A percentile compares a stretch with the other conserved stretches of the same genome.
Conservation (phyloP, 257 asterid genomes). For the Nicotiana benthamiana region DNA sequence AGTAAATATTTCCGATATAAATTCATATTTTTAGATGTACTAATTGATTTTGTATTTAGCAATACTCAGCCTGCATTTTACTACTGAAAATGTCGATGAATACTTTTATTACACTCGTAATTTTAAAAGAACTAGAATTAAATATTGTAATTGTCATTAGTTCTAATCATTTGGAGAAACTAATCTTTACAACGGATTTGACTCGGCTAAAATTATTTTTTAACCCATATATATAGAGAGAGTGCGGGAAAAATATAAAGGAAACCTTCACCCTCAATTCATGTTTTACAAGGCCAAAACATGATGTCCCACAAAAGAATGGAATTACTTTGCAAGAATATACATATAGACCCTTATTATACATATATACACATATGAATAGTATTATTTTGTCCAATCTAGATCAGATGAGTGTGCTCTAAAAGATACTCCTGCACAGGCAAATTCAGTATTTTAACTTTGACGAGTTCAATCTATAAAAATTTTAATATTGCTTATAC, state of each 20-base stretch:
- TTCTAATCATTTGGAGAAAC: neutral
- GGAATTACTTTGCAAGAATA: neutral
- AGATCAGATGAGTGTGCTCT: neutral
- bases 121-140: too few species aligned
- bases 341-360: neutral
- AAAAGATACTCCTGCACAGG: too few species aligned
- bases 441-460: too few species aligned
- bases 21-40: too few species aligned
- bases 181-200: neutral
- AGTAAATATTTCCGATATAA: too few species aligned
- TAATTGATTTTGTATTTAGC: too few species aligned
- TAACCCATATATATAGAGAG: neutral
- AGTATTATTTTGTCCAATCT: neutral
- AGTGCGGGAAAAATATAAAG: neutral
- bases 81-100: too few species aligned
- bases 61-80: too few species aligned
- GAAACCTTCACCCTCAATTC: neutral
- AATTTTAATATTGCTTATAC: too few species aligned
- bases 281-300: conserved; percentile 51
- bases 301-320: conserved; percentile 24
- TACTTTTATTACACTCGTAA: too few species aligned
- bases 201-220: neutral
- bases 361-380: neutral
- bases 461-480: too few species aligned
- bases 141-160: neutral